Conservation (phyloP, 2,329 filamentous ascomycete genomes). For the Thyridium curvatum region DNA sequence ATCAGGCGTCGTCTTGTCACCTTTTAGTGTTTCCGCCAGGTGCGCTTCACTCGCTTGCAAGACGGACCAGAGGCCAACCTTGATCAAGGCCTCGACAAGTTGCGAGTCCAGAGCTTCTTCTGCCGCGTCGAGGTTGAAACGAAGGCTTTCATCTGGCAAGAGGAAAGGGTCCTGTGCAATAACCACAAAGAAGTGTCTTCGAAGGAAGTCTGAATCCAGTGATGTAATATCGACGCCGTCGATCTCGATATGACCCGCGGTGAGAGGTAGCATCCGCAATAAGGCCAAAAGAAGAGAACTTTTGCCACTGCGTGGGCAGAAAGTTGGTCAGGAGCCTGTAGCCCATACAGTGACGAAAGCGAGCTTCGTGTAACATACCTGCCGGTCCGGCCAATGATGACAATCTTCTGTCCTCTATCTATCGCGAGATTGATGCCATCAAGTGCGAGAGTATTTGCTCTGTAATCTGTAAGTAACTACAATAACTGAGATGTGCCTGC, state of each 20-base stretch:
- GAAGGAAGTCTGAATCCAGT: slow-evolving; percentile 35
- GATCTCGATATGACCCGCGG: slow-evolving; percentile 34
- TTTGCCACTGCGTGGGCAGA: slow-evolving; percentile 25
- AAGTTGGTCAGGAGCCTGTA: background rate
- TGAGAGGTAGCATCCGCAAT: slow-evolving; percentile 40
- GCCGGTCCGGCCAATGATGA: slow-evolving; percentile 47
- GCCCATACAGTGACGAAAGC: background rate
- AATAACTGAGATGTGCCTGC: background rate
- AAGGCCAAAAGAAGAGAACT: slow-evolving; percentile 37
- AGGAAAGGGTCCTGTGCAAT: slow-evolving; percentile 23
- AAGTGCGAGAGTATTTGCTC: slow-evolving; percentile 13
- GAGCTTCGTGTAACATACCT: slow-evolving; percentile 20
- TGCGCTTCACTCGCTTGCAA: too few species aligned
- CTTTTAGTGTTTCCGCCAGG: too few species aligned
- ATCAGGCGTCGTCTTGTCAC: background rate
- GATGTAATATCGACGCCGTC: slow-evolving; percentile 39
- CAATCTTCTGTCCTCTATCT: slow-evolving; percentile 37
- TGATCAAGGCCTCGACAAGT: slow-evolving; percentile 3
- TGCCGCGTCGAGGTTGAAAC: slow-evolving; percentile 9
- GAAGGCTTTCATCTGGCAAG: slow-evolving; percentile 6
- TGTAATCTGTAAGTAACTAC: slow-evolving; percentile 4
- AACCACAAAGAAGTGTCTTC: slow-evolving; percentile 28
- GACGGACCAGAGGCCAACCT: slow-evolving; percentile 2
- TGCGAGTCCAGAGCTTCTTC: slow-evolving; percentile 1
- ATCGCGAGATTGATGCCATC: slow-evolving; percentile 17